phyloP scores from a whole-genome alignment of 345 rosid species.

The Microcos paniculata region DNA sequence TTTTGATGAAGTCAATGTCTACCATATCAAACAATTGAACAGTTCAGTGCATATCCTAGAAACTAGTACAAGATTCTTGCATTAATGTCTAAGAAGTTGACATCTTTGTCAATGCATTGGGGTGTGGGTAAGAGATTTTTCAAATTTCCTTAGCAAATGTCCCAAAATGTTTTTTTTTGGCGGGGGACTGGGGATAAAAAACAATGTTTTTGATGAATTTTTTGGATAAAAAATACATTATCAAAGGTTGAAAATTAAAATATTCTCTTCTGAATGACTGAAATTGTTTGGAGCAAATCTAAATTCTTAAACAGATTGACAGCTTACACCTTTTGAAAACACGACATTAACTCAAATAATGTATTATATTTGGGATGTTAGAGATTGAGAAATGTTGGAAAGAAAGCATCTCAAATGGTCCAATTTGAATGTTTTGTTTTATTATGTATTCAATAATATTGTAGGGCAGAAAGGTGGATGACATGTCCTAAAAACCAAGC shows the following conservation, averaged over 20 bases:
- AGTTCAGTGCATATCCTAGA: not conserved
- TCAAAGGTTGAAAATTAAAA: no score
- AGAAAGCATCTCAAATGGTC: not conserved
- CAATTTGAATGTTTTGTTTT: not conserved
- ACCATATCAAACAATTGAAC: not conserved
- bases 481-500: not conserved
- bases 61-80: not conserved
- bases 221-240: no score
- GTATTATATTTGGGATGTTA: not conserved
- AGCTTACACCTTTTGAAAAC: not conserved
- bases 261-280: no score
- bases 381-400: conserved; percentile 2
- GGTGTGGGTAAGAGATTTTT: not conserved
- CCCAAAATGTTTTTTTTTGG: no score
- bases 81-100: not conserved
- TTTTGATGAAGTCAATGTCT: not conserved
- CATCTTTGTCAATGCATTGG: not conserved
- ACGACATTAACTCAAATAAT: not conserved
- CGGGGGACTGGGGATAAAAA: no score
- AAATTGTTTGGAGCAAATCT: no score
- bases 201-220: no score
- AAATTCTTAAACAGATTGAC: no score
- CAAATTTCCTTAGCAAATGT: not conserved
- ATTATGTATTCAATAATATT: not conserved
- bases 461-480: conserved; percentile 1